These are phyloP conservation scores for Beauveria brongniartii DNA, from an alignment of 2,329 filamentous ascomycete genomes.

Conservation along the genomic window DNA sequence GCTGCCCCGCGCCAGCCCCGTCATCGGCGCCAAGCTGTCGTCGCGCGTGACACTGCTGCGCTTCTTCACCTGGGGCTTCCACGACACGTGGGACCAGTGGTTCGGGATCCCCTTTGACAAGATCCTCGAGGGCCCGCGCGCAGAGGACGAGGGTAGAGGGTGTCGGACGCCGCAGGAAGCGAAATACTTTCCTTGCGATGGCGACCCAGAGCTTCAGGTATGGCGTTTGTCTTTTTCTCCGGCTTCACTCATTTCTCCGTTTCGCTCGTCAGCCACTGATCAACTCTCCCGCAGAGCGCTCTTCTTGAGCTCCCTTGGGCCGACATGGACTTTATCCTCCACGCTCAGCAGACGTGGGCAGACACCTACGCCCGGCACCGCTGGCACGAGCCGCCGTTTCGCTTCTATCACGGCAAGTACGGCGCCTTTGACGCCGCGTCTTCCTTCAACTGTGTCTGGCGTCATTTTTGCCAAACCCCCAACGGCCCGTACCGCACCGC, in stretches of 20 bases:
- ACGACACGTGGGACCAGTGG: conserved; percentile 28
- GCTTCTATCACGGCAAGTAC: conserved; percentile 15
- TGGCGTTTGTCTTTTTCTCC: neutral
- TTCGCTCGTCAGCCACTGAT: neutral
- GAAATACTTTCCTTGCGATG: conserved; percentile 17
- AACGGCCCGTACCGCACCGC: neutral
- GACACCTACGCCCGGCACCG: conserved; percentile 27
- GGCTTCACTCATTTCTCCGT: neutral
- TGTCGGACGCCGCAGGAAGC: neutral
- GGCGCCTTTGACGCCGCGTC: conserved; percentile 22
- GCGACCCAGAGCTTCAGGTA: conserved; percentile 38
- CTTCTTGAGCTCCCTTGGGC: conserved; percentile 38
- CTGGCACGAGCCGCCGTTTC: conserved; percentile 22
- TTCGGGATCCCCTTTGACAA: conserved; percentile 23
- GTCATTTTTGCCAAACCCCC: neutral
- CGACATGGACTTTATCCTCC: conserved; percentile 36
- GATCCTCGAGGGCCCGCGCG: neutral
- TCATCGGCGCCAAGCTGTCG: conserved; percentile 41
- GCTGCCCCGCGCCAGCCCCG: conserved; percentile 35
- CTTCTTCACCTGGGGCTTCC: conserved; percentile 28
- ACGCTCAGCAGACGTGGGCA: conserved; percentile 41
- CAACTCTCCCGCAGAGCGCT: conserved; percentile 26
- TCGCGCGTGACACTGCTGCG: conserved; percentile 28
- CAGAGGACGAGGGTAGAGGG: neutral
- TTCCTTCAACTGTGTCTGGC: neutral